A percentile compares a stretch with the other conserved stretches of the same genome.
These are phyloP conservation scores for Aspergillus arachidicola DNA, from an alignment of 2,329 filamentous ascomycete species.

Conservation along the genomic window DNA sequence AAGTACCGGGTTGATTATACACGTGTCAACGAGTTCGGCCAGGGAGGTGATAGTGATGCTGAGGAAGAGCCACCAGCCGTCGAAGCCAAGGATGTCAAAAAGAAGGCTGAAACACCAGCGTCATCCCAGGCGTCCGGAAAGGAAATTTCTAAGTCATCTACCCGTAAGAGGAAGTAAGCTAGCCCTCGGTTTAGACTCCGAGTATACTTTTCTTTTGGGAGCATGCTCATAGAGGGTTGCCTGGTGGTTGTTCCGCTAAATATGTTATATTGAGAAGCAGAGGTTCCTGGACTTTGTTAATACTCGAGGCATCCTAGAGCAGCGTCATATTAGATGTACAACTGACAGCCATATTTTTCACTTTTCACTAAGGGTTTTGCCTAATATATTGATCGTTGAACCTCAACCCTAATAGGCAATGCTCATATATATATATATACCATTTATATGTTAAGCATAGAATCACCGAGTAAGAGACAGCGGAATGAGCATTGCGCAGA, in stretches of 20 bases:
- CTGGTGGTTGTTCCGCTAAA: neutral
- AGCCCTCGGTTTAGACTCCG: neutral
- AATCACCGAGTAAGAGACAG: neutral
- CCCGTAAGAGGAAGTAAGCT: slow-evolving; percentile 40
- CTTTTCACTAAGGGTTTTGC: neutral
- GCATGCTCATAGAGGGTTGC: neutral
- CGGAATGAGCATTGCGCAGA: neutral
- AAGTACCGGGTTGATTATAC: slow-evolving; percentile 90
- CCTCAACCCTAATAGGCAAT: neutral
- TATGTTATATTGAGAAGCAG: neutral
- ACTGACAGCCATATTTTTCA: neutral
- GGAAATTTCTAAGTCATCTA: slow-evolving; percentile 27
- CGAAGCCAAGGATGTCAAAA: slow-evolving; percentile 14
- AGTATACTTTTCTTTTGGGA: neutral
- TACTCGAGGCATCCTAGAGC: neutral
- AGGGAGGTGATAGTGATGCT: slow-evolving; percentile 89
- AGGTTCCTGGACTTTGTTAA: neutral
- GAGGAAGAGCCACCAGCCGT: slow-evolving; percentile 47
- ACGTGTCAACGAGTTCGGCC: slow-evolving; percentile 95
- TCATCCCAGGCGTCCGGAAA: slow-evolving; percentile 33
- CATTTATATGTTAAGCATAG: neutral
- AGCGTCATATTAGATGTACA: neutral
- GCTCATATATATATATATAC: neutral
- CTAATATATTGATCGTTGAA: neutral
- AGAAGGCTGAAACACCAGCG: slow-evolving; percentile 15